Evolutionary conservation across 176 grass and related monocot genomes (phyloP), one percentile per base, ranked within the genome.

Genomic region (Cocos nucifera): DNA sequence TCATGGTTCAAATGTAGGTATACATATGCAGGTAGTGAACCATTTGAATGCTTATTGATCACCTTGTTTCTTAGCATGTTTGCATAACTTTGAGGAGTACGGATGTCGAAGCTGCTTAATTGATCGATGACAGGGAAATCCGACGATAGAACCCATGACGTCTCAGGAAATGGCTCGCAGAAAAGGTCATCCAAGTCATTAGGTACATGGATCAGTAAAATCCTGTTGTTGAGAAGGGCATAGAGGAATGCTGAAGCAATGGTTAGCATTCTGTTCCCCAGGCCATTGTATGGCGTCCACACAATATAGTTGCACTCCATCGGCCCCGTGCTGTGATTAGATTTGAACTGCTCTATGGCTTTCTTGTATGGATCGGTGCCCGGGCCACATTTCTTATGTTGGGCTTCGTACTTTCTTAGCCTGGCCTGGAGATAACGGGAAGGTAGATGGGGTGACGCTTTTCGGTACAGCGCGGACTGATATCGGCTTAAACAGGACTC

Each of bases 251-350:
- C 69, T 32, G 89, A 82, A 2, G 82, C 69, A 57, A 95, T 80
- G 22, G 78, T 86, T 17, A 95, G 78, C 89, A 95, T 95, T 4
- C 89, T 73, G 69, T 95, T 95, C n/a, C 89, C 89, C 18, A 95
- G 77, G 3, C 89, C 89, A 59, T 95, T 89, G 79, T 78, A 83
- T 5, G 85, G 85, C 55, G 85, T 85, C 89, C 89, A 95, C 22
- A 95, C 65, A 59, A 95, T 73, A 50, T 95, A 95, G 62, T 78
- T 77, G 85, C 89, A 95, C 50, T 64, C 69, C 0, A 75, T 22
- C 7, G 49, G 22, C 8, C 72, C 89, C 18, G 30, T 62, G 64
- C 80, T 89, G 64, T 62, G 75, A 10, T 85, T 79, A 1, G 79
- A 26, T 51, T 66, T 75, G 73, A 95, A 85, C 63, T 89, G 85